phyloP scores from a whole-genome alignment of 305 asterid species.

The Caryopteris hybrid region DNA sequence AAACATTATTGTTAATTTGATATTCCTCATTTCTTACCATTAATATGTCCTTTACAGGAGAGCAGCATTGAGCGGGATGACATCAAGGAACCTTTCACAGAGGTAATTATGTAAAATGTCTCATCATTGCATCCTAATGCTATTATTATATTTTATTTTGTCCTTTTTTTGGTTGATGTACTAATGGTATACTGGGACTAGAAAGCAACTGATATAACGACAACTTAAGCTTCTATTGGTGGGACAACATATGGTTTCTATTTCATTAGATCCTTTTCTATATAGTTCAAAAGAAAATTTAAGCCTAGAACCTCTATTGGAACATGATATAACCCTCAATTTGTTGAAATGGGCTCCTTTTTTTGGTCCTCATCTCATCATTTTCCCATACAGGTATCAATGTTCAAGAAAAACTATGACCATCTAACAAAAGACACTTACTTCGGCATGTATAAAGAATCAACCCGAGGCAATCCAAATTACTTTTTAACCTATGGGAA shows the following conservation, averaged over 20 bases:
- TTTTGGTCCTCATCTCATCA: neutral
- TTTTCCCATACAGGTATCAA: slow-evolving; percentile 54
- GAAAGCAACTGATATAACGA: too few relatives aligned
- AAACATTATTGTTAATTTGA: neutral
- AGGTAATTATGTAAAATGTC: slow-evolving; percentile 44
- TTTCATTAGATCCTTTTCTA: too few relatives aligned
- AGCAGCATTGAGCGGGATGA: slow-evolving; percentile 88
- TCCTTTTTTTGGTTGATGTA: too few relatives aligned
- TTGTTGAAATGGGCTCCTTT: slow-evolving; percentile 7
- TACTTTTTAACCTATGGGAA: slow-evolving; percentile 96
- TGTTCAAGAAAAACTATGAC: slow-evolving; percentile 96
- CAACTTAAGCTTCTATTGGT: too few relatives aligned
- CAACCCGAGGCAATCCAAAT: slow-evolving; percentile 94
- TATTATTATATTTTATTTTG: too few relatives aligned
- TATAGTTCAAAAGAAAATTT: too few relatives aligned
- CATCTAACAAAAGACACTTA: slow-evolving; percentile 84
- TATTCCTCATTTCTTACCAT: slow-evolving; percentile 12
- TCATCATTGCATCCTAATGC: slow-evolving; percentile 3
- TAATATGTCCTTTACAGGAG: slow-evolving; percentile 52
- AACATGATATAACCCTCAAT: neutral
- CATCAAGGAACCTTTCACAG: slow-evolving; percentile 88
- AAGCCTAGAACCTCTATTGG: neutral
- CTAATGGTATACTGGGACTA: too few relatives aligned
- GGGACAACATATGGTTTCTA: too few relatives aligned
- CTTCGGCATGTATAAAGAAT: slow-evolving; percentile 84